Conservation (phyloP, 2,329 filamentous ascomycete species). For the Penicillium sp. region DNA sequence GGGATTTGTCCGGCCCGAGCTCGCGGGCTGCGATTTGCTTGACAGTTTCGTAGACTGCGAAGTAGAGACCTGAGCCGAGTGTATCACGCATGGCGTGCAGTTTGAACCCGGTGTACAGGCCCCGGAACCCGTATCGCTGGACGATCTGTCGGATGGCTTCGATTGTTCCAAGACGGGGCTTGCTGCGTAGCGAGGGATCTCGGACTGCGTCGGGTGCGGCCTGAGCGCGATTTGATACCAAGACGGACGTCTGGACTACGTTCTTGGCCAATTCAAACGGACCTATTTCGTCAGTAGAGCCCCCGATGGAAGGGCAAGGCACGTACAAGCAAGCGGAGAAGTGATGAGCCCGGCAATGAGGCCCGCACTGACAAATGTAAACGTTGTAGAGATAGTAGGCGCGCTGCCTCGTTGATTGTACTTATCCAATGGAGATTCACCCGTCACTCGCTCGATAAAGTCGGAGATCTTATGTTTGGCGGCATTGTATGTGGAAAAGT, state of each 20-base stretch:
- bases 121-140: conserved; percentile 47
- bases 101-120: conserved; percentile 52
- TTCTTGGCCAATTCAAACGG: conserved; percentile 56
- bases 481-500: conserved; percentile 52
- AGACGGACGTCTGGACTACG: conserved; percentile 54
- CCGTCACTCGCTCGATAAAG: conserved; percentile 45
- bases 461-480: conserved; percentile 49
- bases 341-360: conserved; percentile 48
- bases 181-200: conserved; percentile 40
- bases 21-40: conserved; percentile 53
- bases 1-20: conserved; percentile 48
- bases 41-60: conserved; percentile 53
- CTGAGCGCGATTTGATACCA: conserved; percentile 48
- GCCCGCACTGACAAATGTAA: conserved; percentile 50
- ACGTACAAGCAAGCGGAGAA: conserved; percentile 51
- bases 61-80: conserved; percentile 52
- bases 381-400: conserved; percentile 46
- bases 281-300: conserved; percentile 33
- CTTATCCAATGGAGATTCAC: conserved; percentile 44
- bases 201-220: conserved; percentile 41
- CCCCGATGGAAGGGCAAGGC: background rate
- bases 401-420: conserved; percentile 49
- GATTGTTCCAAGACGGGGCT: conserved; percentile 48
- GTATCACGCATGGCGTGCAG: conserved; percentile 52
- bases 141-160: conserved; percentile 50